A percentile compares a stretch with the other conserved stretches of the same genome.
Conservation (phyloP, 2,329 filamentous ascomycete genomes). For the Cordyceps cateniannulata region DNA sequence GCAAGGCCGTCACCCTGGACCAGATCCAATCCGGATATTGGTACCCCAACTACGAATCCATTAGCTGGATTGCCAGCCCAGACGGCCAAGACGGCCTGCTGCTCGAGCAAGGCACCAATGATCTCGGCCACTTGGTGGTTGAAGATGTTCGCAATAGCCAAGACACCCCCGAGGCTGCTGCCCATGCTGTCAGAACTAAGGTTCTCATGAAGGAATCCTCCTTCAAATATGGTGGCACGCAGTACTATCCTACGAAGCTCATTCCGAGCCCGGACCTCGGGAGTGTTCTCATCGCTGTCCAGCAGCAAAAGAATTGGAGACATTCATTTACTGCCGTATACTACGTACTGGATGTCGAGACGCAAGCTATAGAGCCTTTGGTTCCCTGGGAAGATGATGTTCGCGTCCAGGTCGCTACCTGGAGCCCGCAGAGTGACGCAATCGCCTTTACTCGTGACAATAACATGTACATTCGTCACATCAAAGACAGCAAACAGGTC, state of each 20-base stretch:
- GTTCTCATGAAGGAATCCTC: slow-evolving; percentile 66
- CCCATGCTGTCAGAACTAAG: slow-evolving; percentile 24
- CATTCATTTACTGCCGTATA: slow-evolving; percentile 83
- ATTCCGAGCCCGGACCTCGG: slow-evolving; percentile 79
- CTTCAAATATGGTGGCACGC: slow-evolving; percentile 54
- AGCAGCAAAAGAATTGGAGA: slow-evolving; percentile 72
- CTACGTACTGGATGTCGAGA: slow-evolving; percentile 86
- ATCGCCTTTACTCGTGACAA: slow-evolving; percentile 87
- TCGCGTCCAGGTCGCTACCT: slow-evolving; percentile 75
- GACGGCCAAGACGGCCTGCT: slow-evolving; percentile 77
- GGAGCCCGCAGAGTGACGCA: slow-evolving; percentile 82
- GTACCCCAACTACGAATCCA: slow-evolving; percentile 55
- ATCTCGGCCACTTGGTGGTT: slow-evolving; percentile 73
- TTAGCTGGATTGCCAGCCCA: slow-evolving; percentile 71
- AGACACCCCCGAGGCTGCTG: slow-evolving; percentile 20
- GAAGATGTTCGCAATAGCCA: slow-evolving; percentile 65
- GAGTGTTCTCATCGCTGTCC: slow-evolving; percentile 76
- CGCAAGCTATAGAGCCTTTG: slow-evolving; percentile 69
- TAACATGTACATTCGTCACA: slow-evolving; percentile 75
- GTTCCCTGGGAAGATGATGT: slow-evolving; percentile 60
- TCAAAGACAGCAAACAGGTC: slow-evolving; percentile 46
- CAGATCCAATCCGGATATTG: slow-evolving; percentile 63
- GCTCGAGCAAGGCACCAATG: slow-evolving; percentile 60
- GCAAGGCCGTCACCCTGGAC: slow-evolving; percentile 67
- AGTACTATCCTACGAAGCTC: slow-evolving; percentile 51